Evolutionary conservation across 2,329 filamentous ascomycete genomes (phyloP).

Genomic region (Cercospora zeina): DNA sequence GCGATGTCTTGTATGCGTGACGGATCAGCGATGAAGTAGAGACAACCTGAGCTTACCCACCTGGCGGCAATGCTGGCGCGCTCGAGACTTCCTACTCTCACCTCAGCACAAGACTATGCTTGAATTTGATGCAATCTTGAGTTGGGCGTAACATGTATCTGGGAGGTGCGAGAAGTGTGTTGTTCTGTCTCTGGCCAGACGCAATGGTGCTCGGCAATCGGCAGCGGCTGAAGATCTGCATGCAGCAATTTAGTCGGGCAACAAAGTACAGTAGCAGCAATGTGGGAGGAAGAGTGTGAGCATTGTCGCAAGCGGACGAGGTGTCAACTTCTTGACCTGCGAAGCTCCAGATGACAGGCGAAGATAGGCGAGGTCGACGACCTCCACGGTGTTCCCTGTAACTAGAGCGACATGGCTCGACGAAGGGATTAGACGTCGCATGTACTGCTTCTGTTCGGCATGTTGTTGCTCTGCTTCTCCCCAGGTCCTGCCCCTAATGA

Average conservation of each 20-base stretch:
- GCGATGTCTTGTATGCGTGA: neutral
- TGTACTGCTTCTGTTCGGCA: neutral
- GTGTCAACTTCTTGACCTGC: neutral
- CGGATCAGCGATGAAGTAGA: neutral
- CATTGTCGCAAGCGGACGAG: neutral
- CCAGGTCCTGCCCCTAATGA: neutral
- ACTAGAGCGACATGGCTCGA: neutral
- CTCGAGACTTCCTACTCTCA: neutral
- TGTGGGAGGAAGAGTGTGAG: neutral
- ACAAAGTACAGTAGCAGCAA: neutral
- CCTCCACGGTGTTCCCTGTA: neutral
- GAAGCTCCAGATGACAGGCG: neutral
- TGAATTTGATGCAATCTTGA: neutral
- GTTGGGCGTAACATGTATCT: neutral
- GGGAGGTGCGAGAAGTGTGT: neutral
- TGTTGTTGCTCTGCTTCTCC: neutral
- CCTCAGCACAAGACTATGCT: neutral
- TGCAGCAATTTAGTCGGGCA: neutral
- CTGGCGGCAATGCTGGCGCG: neutral
- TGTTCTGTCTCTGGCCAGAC: neutral
- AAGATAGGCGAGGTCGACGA: neutral
- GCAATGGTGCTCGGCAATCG: neutral
- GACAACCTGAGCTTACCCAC: neutral
- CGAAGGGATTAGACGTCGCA: neutral
- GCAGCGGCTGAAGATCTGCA: constrained; percentile 2